Base-by-base conservation (phyloP, 495 filamentous ascomycete species). In the Aspergillus heteromorphus region DNA sequence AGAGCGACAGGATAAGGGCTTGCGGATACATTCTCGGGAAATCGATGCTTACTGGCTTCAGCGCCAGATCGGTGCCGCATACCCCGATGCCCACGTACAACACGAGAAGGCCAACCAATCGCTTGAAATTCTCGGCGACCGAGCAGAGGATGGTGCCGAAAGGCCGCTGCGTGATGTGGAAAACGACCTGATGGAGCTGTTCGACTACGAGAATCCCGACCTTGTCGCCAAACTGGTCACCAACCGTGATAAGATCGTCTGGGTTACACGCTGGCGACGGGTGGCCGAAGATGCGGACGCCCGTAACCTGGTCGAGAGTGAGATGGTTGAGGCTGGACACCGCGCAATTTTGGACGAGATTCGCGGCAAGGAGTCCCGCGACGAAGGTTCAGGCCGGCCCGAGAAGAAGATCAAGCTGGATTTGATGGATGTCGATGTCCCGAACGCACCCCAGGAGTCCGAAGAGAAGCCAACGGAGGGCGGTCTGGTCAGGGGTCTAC, bases 1-100 rank as follows among this genome's bases (percentile, higher is more conserved):
- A 6, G 73, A 71, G 40, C 58, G 67, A 10, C 71, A 81, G 51
- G 80, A 84, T 38, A 85, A 74, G 61, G 67, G 87, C 57, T 40
- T 73, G 51, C 74, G 81, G 36, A 80, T 97, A 13, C 75, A 85
- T 34, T 90, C 87, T 34, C 82, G 88, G 50, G 89, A 96, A 50
- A 96, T 99, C 49, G 93, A 99, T 68, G 93, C 93, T 23, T 97
- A 89, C 71, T 99, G 93, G 93, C 71, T 99, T 27, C 93, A 97
- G 66, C 81, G 93, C 50, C 89, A 97, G 60, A 91, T 99, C 47
- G 91, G 92, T 43, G 69, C 77, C 13, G 78, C 96, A 18, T 97
- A 96, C 65, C 78, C 86, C 11, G 93, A 99, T 71, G 87, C 92
- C 4, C 92, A 97, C 64, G 86, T 79, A 8, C 91, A 95, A 57